Base-by-base conservation (phyloP, 257 asterid species). In the Salvia splendens region DNA sequence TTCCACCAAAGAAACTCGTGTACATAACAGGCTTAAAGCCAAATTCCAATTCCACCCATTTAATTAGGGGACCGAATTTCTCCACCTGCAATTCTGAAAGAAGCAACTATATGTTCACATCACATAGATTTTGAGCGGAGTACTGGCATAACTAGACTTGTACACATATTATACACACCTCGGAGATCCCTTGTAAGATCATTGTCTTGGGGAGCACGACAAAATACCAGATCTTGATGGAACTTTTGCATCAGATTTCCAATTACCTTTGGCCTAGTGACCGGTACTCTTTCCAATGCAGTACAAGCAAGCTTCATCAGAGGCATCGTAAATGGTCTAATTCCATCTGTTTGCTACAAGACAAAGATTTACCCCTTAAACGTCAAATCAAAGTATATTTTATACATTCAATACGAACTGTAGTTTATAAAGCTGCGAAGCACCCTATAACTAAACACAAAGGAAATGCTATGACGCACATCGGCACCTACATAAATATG, bases 271-370 rank as follows among this genome's bases (percentile, higher is more conserved):
- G 71, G 61, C 32, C 97, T 81, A 55, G 92, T 84, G 36, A 90
- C 61, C 3, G 99, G 99, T 55, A 93, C 95, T 83, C 99, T 90
- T 81, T 93, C 99, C 55, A 93, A 57, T 20, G 99, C 97, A 0
- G 95, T 90, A 59, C 99, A 90, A 7, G 97, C 85, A 72, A 86
- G 95, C 84, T 76, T 84, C 99, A 90, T 90, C 61, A 93, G 81
- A 59, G 99, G 97, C 99, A 93, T 90, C 11, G 96, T 88, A 70
- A 93, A 88, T 30, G 99, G 97, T 75, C 96, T 85, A 53, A 93
- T 90, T 74, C 99, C 97, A 83, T 90, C 97, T 68, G 65, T 24
- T 85, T 80, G 83, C 96, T 87, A 78, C 81, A 77, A 58, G 38
- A 67, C 58, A 81, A 58, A 17, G 28, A 56, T 7, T 57, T 56